Percentiles rank a stretch among this genome's conserved stretches.
These are phyloP conservation scores for Myotisia sp. DNA, from an alignment of 2,329 filamentous ascomycete species.

Conservation along the genomic window DNA sequence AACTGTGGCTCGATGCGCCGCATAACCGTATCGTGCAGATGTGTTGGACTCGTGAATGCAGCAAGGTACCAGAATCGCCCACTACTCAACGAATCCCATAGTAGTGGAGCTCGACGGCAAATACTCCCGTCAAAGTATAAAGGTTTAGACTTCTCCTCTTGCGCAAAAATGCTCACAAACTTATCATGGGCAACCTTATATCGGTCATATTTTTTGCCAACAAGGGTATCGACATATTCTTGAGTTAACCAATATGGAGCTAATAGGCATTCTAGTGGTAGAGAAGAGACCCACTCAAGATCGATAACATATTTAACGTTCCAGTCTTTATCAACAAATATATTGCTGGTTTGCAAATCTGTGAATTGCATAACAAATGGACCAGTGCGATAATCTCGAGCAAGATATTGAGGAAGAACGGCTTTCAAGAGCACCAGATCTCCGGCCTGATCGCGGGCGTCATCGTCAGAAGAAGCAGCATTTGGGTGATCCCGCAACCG, in stretches of 20 bases:
- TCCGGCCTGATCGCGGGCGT: slow-evolving; percentile 7
- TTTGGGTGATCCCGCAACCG: slow-evolving; percentile 16
- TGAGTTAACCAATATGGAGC: slow-evolving; percentile 22
- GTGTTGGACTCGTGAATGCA: too few relatives aligned
- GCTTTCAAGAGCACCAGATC: slow-evolving; percentile 20
- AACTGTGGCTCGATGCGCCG: too few relatives aligned
- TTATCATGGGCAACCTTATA: slow-evolving; percentile 12
- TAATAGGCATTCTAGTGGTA: slow-evolving; percentile 19
- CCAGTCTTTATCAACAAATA: slow-evolving; percentile 25
- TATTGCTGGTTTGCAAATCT: slow-evolving; percentile 17
- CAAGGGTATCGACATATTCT: slow-evolving; percentile 10
- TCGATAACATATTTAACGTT: slow-evolving; percentile 23
- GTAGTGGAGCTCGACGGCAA: too few relatives aligned
- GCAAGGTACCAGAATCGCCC: too few relatives aligned
- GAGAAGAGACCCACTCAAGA: slow-evolving; percentile 20
- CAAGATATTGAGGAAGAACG: slow-evolving; percentile 16
- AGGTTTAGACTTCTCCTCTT: slow-evolving; percentile 9
- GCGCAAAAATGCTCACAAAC: slow-evolving; percentile 13
- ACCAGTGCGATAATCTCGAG: slow-evolving; percentile 11
- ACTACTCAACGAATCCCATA: too few relatives aligned
- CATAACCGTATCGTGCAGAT: too few relatives aligned
- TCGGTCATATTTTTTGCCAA: slow-evolving; percentile 10
- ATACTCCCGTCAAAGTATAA: too few relatives aligned
- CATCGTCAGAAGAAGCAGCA: slow-evolving; percentile 1
- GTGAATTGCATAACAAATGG: slow-evolving; percentile 23